Base-by-base conservation (phyloP, 2,329 filamentous ascomycete genomes). In the Xylaria sp. region DNA sequence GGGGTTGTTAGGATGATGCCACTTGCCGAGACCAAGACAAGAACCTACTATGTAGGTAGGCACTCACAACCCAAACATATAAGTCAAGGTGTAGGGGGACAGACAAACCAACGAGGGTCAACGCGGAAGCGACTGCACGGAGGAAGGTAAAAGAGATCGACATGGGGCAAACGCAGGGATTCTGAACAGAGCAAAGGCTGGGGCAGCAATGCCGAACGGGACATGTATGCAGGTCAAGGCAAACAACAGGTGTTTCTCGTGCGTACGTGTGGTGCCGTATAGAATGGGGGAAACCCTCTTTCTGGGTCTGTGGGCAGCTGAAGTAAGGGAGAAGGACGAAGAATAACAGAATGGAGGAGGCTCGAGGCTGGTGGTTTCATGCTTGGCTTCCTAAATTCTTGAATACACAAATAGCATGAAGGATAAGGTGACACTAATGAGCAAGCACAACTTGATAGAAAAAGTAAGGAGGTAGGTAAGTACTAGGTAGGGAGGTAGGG, bases 1-100 rank as follows among this genome's bases (percentile, higher is more conserved):
- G n/a, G 18, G 9, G 21, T 32, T 60, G 21, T 32, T 60, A 13
- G 29, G 40, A 35, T 37, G 16, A 60, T 69, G 63, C 58, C 61
- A 32, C 55, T 58, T 62, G n/a, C 53, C 40, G 40, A 35, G 66
- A 59, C 25, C 13, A 27, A 55, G n/a, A 29, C 53, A 23, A 29
- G 59, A 3, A n/a, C n/a, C n/a, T n/a, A n/a, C n/a, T n/a, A n/a
- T n/a, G n/a, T n/a, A n/a, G n/a, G n/a, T n/a, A n/a, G 18, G 40
- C 40, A 18, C 40, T 44, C 35, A 58, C 44, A 37, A 25, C 32
- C 59, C 54, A 25, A 50, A 25, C 64, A 18, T 32, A n/a, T 32
- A 40, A 35, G 44, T 59, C 42, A 27, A 29, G 16, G 47, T 9
- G 21, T 44, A 44, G 50, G 54, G 50, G 40, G 6, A n/a, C 62